phyloP scores from a whole-genome alignment of 1,284 basidiomycete genomes.

The Spongispora temasekensis region DNA sequence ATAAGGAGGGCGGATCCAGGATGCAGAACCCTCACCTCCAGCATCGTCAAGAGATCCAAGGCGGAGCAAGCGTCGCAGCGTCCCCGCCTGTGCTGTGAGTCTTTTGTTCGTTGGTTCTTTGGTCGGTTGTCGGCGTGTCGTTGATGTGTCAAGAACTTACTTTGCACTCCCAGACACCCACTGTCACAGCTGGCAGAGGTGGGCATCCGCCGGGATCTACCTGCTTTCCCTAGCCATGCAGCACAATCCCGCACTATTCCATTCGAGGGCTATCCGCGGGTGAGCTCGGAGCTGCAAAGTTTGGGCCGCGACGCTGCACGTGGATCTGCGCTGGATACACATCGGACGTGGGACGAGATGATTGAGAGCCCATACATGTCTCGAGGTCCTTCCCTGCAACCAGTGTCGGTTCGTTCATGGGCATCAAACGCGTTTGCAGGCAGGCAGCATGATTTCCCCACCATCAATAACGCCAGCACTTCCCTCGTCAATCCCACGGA shows the following conservation, averaged over 20 bases:
- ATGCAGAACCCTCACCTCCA: not conserved
- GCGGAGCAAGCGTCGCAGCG: not conserved
- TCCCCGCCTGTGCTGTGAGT: constrained; percentile 8
- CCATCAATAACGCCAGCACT: not conserved
- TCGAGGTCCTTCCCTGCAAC: not conserved
- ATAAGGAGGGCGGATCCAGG: not conserved
- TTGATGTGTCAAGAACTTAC: no score
- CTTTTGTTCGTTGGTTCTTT: no score
- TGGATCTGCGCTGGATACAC: not conserved
- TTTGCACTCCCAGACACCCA: constrained; percentile 3
- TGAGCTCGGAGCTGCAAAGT: no score
- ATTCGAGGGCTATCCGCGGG: not conserved
- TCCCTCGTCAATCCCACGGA: not conserved
- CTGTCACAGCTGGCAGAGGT: not conserved
- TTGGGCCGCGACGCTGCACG: no score
- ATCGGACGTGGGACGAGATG: constrained; percentile 15
- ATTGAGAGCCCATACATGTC: not conserved
- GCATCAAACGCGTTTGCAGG: not conserved
- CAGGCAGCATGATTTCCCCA: not conserved
- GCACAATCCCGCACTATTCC: not conserved
- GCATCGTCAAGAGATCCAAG: not conserved
- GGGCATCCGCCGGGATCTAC: not conserved
- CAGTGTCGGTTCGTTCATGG: constrained; percentile 1
- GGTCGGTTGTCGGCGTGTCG: no score
- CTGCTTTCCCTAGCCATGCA: not conserved